Percentiles rank a stretch among this genome's conserved stretches.
These are phyloP conservation scores for Ustilago nuda DNA, from an alignment of 1,284 basidiomycete species.

Conservation along the genomic window DNA sequence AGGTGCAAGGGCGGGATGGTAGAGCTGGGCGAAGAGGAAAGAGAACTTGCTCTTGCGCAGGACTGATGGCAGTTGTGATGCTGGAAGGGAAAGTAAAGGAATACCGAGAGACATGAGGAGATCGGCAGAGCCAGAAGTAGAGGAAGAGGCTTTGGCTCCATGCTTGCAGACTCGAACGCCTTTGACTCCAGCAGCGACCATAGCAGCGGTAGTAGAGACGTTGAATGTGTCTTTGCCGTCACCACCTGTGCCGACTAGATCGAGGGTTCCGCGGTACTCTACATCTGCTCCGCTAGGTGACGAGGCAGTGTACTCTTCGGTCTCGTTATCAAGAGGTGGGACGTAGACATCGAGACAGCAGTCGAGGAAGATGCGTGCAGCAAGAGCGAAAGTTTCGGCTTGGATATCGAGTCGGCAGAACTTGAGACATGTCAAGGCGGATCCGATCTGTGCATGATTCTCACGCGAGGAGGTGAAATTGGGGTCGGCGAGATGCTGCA, in stretches of 20 bases:
- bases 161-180: constrained; percentile 96
- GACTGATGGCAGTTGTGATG: constrained; percentile 70
- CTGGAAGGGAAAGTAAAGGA: constrained; percentile 76
- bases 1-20: constrained; percentile 86
- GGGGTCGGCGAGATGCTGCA: constrained; percentile 64
- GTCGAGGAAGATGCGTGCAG: constrained; percentile 57
- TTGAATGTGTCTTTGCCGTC: constrained; percentile 98
- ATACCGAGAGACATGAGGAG: constrained; percentile 87
- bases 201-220: constrained; percentile 92
- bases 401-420: constrained; percentile 58
- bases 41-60: constrained; percentile 76
- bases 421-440: constrained; percentile 63
- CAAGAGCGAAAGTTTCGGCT: constrained; percentile 56
- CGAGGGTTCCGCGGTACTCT: constrained; percentile 59
- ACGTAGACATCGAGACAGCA: constrained; percentile 50
- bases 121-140: constrained; percentile 93
- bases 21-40: constrained; percentile 93
- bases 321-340: constrained; percentile 23
- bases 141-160: constrained; percentile 91
- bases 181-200: constrained; percentile 89
- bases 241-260: constrained; percentile 82
- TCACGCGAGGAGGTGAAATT: constrained; percentile 61
- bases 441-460: constrained; percentile 64
- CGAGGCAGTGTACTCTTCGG: constrained; percentile 14
- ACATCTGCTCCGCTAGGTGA: constrained; percentile 6